Base-by-base conservation (phyloP, 768 basidiomycete species). In the Rhodotorula graminis region DNA sequence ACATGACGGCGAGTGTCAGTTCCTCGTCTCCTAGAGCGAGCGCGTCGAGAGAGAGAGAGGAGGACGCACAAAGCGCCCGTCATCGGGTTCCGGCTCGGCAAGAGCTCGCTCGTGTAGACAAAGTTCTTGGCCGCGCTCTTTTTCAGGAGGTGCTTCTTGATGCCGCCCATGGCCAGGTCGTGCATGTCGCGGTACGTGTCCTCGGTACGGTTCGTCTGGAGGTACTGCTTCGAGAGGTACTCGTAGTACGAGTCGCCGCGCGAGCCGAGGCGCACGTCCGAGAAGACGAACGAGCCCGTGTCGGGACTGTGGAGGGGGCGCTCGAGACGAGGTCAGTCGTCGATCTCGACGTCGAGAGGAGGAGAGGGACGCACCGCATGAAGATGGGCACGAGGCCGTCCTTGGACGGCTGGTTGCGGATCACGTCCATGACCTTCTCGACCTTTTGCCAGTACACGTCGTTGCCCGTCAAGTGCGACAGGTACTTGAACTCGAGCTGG, bases 211-310 rank as follows among this genome's bases (percentile, higher is more conserved):
- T 58, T 70, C 52, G 92, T 93, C 80, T 92, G 91, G 2, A 93
- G 80, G 78, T 87, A 92, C 80, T 92, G 90, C 79, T 91, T 91
- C 64, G 87, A 80, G 61, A 65, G 52, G 47, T 65, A 79, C 59
- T 94, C 94, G 79, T 96, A 98, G 82, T 88, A 97, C 5, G 91
- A 93, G 80, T 98, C 94, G 44, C 89, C 94, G 56, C 93, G 85
- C 47, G 93, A 93, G 40, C 94, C 94, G 31, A 98, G 85, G 21
- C 93, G 88, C 73, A 98, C 90, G 27, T 89, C 86, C 21, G 90
- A 88, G 37, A 86, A 82, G 29, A 87, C 81, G 73, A 87, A 89
- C 65, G 81, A 82, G 29, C 88, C 88, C 57, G 79, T 82, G 44
- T 82, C 66, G 0, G 86, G 83, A 40, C 88, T 88, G 60, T 46